These are phyloP conservation scores for Odontarrhena argentea DNA, from an alignment of 345 rosid genomes.

Conservation along the genomic window DNA sequence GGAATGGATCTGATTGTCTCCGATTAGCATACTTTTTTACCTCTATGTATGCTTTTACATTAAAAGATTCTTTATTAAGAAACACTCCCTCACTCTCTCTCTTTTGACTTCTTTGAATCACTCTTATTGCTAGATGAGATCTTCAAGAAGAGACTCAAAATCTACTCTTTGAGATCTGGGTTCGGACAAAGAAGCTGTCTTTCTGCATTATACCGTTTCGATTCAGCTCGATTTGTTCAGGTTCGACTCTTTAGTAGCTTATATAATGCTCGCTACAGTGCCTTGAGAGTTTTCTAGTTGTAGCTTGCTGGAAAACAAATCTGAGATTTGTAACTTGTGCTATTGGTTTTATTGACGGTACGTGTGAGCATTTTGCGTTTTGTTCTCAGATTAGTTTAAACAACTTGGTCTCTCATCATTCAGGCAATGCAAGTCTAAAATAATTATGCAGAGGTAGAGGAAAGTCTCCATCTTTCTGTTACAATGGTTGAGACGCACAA, in stretches of 20 bases:
- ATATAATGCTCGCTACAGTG: conserved; percentile 8
- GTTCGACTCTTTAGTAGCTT: conserved; percentile 13
- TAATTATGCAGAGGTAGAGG: conserved; percentile 5
- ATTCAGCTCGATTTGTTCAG: conserved; percentile 22
- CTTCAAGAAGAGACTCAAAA: conserved; percentile 29
- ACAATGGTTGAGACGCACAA: conserved; percentile 66
- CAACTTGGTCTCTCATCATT: conserved; percentile 18
- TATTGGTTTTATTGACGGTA: background rate
- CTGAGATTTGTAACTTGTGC: conserved; percentile 31
- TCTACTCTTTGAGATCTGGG: conserved; percentile 29
- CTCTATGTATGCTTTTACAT: conserved; percentile 2
- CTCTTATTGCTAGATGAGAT: conserved; percentile 30
- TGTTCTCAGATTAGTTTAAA: conserved; percentile 12
- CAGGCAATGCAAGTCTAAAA: conserved; percentile 28
- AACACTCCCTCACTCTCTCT: conserved; percentile 18
- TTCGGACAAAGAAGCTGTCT: conserved; percentile 34
- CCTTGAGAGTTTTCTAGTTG: background rate
- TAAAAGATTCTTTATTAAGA: background rate
- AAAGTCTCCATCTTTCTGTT: conserved; percentile 33
- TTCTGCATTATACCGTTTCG: conserved; percentile 30
- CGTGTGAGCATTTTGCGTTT: conserved; percentile 14
- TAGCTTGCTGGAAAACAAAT: conserved; percentile 20
- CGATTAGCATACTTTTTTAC: conserved; percentile 5
- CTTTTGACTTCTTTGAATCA: conserved; percentile 31
- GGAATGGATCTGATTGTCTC: conserved; percentile 17